phyloP scores from a whole-genome alignment of 164 flowering plant species.

The Vitis labrusca region DNA sequence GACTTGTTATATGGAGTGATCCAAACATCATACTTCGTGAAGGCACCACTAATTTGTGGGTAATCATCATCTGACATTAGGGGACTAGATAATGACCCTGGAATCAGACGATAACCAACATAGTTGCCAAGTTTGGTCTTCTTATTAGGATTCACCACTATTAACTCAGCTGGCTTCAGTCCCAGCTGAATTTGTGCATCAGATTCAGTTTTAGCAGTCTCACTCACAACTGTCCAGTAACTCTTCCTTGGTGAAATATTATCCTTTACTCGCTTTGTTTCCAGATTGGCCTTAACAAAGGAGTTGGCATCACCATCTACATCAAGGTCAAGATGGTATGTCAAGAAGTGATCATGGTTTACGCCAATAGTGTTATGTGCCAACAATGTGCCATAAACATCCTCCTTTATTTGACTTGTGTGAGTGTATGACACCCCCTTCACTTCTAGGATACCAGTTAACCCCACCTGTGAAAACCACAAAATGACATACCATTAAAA shows the following conservation, averaged over 20 bases:
- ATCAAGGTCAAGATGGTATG: slow-evolving; percentile 68
- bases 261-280: slow-evolving; percentile 11
- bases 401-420: slow-evolving; percentile 35
- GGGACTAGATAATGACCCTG: slow-evolving; percentile 19
- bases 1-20: slow-evolving; percentile 51
- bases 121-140: slow-evolving; percentile 35
- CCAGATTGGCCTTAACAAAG: slow-evolving; percentile 21
- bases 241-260: slow-evolving; percentile 23
- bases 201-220: slow-evolving; percentile 22
- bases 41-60: slow-evolving; percentile 42
- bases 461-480: slow-evolving; percentile 41
- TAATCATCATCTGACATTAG: slow-evolving; percentile 40
- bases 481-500: too few relatives aligned
- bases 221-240: slow-evolving; percentile 20
- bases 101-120: slow-evolving; percentile 37
- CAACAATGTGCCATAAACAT: slow-evolving; percentile 44
- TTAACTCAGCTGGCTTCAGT: slow-evolving; percentile 27
- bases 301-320: slow-evolving; percentile 47
- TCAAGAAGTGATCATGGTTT: slow-evolving; percentile 64
- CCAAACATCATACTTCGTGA: slow-evolving; percentile 39
- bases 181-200: slow-evolving; percentile 23
- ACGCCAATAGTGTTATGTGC: slow-evolving; percentile 58
- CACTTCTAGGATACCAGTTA: slow-evolving; percentile 57
- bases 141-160: slow-evolving; percentile 37
- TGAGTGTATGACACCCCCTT: slow-evolving; percentile 40